Base-by-base conservation (phyloP, 1,284 basidiomycete species). In the Apiotrichum laibachii region DNA sequence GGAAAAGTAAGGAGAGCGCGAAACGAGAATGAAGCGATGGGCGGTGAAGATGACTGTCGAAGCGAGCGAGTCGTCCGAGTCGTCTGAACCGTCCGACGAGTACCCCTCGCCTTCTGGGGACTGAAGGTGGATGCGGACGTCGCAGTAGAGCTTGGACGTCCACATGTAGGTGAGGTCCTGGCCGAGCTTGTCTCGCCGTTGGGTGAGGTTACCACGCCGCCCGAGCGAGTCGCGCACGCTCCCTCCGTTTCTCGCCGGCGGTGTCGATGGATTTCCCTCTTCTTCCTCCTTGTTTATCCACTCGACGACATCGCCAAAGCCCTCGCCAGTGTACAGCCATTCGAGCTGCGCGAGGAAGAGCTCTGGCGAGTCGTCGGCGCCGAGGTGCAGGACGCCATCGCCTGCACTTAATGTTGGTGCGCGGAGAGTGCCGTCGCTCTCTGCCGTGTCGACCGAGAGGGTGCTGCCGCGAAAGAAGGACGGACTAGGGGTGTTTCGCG, bases 141-240 rank as follows among this genome's bases (percentile, higher is more conserved):
- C 93, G 2, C 90, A 89, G 77, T 93, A 97, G 15, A 97, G 85
- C 56, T 92, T 86, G 18, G 88, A 90, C 33, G 92, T 81, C 93
- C 93, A 96, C 91, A 94, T 94, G 81, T 89, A 96, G 33, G 94
- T 90, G 37, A 96, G 82, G 73, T 96, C 93, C 76, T 92, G 88
- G 19, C 76, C 72, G 42, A 95, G 85, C 76, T 93, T 93, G 79
- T 94, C 90, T 53, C 90, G 79, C n/a, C 90, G 81, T 58, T 84
- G 80, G 60, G 87, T 85, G 62, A 65, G 50, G 60, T 67, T 61
- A 1, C 72, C 70, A 53, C 68, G 44, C 15, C 70, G 53, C 19
- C 70, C 69, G 33, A 69, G 64, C 31, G 67, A 71, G 53, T 71
- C 68, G 35, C 69, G 63, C 33, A 69, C 56, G 52, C 63, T 63